These are phyloP conservation scores for Xylaria sp. DNA, from an alignment of 2,329 filamentous ascomycete genomes.

Conservation along the genomic window DNA sequence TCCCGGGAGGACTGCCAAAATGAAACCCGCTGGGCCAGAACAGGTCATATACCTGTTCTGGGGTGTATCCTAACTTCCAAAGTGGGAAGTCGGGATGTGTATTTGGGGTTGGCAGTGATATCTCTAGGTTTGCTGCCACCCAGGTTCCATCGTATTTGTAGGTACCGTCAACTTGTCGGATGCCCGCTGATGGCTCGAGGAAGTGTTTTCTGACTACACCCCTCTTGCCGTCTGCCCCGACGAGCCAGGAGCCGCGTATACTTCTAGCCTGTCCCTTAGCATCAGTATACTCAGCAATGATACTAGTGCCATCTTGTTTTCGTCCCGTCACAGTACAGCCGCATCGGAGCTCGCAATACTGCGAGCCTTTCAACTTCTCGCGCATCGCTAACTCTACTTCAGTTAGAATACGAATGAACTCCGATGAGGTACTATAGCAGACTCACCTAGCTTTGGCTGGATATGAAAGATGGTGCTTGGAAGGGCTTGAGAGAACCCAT, in stretches of 20 bases:
- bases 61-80: slow-evolving; percentile 58
- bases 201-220: slow-evolving; percentile 58
- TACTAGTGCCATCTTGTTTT: slow-evolving; percentile 26
- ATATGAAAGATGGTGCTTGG: slow-evolving; percentile 40
- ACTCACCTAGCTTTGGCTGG: slow-evolving; percentile 41
- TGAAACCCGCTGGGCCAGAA: slow-evolving; percentile 59
- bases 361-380: slow-evolving; percentile 28
- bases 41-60: slow-evolving; percentile 58
- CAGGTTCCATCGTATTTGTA: slow-evolving; percentile 55
- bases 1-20: slow-evolving; percentile 55
- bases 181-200: slow-evolving; percentile 53
- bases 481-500: slow-evolving; percentile 37
- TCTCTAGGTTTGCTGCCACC: slow-evolving; percentile 59
- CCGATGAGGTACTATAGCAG: not conserved
- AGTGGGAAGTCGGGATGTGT: slow-evolving; percentile 60
- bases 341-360: slow-evolving; percentile 39
- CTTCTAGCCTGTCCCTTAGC: slow-evolving; percentile 10
- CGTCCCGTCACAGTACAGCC: slow-evolving; percentile 37
- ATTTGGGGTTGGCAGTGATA: slow-evolving; percentile 55
- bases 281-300: slow-evolving; percentile 37
- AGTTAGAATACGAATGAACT: slow-evolving; percentile 6
- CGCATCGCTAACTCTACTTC: slow-evolving; percentile 36
- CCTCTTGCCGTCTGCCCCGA: slow-evolving; percentile 60
- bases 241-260: slow-evolving; percentile 45
- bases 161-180: slow-evolving; percentile 50